phyloP scores from a whole-genome alignment of 306 rosid species.

The Argentina anserina region DNA sequence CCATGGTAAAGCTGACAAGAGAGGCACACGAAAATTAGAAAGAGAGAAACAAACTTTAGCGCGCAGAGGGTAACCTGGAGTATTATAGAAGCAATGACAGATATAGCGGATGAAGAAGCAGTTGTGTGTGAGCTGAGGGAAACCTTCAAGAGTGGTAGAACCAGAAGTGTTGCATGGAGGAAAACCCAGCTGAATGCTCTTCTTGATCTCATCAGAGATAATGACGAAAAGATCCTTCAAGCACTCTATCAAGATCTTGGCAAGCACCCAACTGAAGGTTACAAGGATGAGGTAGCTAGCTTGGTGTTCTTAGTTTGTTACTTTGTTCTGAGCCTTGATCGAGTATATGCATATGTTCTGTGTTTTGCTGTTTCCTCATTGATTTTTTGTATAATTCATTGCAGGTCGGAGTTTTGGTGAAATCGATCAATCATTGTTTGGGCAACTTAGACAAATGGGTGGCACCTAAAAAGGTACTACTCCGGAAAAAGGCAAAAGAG shows the following conservation, averaged over 20 bases:
- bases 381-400: not conserved
- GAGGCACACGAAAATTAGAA: not conserved
- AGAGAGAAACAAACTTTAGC: not conserved
- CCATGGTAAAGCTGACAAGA: not conserved
- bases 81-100: constrained; percentile 26
- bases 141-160: constrained; percentile 54
- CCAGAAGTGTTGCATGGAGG: constrained; percentile 68
- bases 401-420: constrained; percentile 70
- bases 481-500: not conserved
- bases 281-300: constrained; percentile 77
- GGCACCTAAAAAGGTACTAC: constrained; percentile 54
- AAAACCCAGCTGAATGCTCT: constrained; percentile 59
- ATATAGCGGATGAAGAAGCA: constrained; percentile 26
- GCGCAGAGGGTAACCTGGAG: too few relatives aligned
- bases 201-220: constrained; percentile 49
- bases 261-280: constrained; percentile 68
- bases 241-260: constrained; percentile 85
- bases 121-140: constrained; percentile 45
- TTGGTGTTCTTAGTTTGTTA: not conserved
- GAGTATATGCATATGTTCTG: not conserved
- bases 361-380: not conserved
- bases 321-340: not conserved
- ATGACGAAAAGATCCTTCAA: constrained; percentile 47
- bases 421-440: constrained; percentile 43
- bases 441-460: constrained; percentile 63